These are phyloP conservation scores for Kodamaea sp. DNA, from an alignment of 1,139 yeast species.

Conservation along the genomic window DNA sequence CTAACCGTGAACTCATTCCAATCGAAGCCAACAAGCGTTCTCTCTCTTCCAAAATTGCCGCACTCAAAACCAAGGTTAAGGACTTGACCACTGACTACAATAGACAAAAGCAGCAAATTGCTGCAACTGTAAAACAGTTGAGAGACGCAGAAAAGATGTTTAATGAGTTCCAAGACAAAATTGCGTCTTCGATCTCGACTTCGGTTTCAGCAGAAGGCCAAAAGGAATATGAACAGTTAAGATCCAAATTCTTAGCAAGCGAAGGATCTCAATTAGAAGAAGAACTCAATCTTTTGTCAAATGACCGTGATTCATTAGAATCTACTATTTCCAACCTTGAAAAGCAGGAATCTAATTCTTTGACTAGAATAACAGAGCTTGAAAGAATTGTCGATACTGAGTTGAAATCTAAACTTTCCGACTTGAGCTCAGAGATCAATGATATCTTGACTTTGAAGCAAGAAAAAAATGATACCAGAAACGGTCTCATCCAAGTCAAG, in stretches of 20 bases:
- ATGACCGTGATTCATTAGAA: constrained; percentile 46
- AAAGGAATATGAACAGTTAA: constrained; percentile 59
- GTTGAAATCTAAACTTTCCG: constrained; percentile 32
- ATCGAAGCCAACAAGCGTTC: constrained; percentile 55
- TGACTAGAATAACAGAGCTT: constrained; percentile 38
- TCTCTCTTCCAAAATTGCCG: constrained; percentile 46
- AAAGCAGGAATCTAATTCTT: constrained; percentile 46
- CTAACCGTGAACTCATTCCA: constrained; percentile 56
- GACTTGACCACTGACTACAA: constrained; percentile 54
- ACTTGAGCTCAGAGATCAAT: constrained; percentile 32
- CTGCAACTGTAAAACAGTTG: constrained; percentile 49
- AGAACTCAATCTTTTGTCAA: constrained; percentile 41
- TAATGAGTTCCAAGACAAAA: constrained; percentile 42
- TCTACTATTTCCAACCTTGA: constrained; percentile 41
- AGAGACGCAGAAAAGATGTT: constrained; percentile 45
- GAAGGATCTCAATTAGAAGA: constrained; percentile 65
- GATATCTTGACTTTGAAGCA: constrained; percentile 36
- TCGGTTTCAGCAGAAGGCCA: constrained; percentile 52
- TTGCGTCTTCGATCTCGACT: constrained; percentile 24
- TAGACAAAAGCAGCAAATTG: constrained; percentile 50
- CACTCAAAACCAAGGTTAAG: constrained; percentile 52
- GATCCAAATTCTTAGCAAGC: constrained; percentile 55
- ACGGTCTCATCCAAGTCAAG: constrained; percentile 43
- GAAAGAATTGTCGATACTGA: constrained; percentile 34
- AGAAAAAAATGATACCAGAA: constrained; percentile 44